Evolutionary conservation across 345 rosid species (phyloP).

Genomic region (Arabidopsis suecica): DNA sequence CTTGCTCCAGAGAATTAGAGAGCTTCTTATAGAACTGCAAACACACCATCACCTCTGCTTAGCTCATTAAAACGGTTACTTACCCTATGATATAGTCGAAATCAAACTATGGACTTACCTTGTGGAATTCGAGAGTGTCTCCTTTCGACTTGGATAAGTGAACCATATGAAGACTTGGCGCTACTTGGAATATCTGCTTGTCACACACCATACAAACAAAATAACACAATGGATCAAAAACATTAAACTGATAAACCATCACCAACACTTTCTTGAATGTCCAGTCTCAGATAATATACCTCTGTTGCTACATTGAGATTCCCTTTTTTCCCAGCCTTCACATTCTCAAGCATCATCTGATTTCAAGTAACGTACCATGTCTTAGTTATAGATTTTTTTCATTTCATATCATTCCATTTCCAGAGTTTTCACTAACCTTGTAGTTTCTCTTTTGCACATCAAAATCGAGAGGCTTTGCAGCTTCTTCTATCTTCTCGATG

Average conservation of each 20-base stretch:
- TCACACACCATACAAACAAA: constrained; percentile 20
- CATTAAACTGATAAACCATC: too few relatives aligned
- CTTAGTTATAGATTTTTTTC: background rate
- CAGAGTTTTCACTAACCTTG: constrained; percentile 56
- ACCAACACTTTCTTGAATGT: constrained; percentile 2
- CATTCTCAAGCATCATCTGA: constrained; percentile 90
- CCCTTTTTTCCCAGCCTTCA: constrained; percentile 93
- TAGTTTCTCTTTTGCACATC: constrained; percentile 91
- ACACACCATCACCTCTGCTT: constrained; percentile 10
- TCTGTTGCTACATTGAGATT: constrained; percentile 87
- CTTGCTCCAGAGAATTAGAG: constrained; percentile 74
- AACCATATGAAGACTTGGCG: constrained; percentile 95
- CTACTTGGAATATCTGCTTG: constrained; percentile 85
- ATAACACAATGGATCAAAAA: background rate
- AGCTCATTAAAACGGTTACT: constrained; percentile 12
- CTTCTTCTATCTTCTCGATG: constrained; percentile 82
- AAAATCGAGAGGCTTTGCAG: constrained; percentile 93
- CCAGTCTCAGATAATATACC: constrained; percentile 48
- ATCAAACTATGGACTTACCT: constrained; percentile 53
- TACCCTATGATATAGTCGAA: background rate
- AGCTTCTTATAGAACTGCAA: constrained; percentile 91
- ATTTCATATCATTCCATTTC: background rate
- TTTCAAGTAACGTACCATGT: constrained; percentile 8
- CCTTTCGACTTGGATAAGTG: constrained; percentile 94
- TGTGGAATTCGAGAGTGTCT: constrained; percentile 93